Base-by-base conservation (phyloP, 352 stramenopile species). In the Phytophthora uliginosa region DNA sequence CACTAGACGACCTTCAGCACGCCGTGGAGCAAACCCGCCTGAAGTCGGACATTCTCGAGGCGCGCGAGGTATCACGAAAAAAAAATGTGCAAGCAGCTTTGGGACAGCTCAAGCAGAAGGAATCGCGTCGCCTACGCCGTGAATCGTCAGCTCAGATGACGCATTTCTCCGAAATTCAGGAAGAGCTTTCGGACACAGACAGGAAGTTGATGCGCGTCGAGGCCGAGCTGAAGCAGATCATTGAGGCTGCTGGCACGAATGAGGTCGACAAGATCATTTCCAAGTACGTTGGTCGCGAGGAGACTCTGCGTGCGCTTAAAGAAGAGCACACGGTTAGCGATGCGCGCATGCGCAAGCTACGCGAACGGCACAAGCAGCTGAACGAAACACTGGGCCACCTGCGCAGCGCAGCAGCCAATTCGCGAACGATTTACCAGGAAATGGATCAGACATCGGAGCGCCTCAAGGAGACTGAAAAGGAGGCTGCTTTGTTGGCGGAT, bases 381-480 rank as follows among this genome's bases (percentile, higher is more conserved):
- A 88, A 93, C 59, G 86, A 94, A 55, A 79, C 83, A 13, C 68
- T 95, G 12, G 72, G 77, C 31, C 81, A 85, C 1, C 69, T 94
- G 61, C 86, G 88, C 26, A 81, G 84, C 31, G 84, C 86, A 10
- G 88, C 88, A 22, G 84, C 91, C 65, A 95, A 94, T 61, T 89
- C 88, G n/a, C 88, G 86, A 42, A 93, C 85, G 17, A 90, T 93
- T 51, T 95, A 95, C 72, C 88, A 95, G 54, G 88, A 94, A 58
- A 94, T 95, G 88, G 88, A 95, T 63, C 81, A 93, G 36, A 94
- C 88, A 3, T 87, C 85, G 7, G 88, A 95, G 59, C 81, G 86
- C 0, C 78, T 95, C n/a, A 95, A 95, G 31, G 88, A 95, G 28
- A 93, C 92, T 42, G 88, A 94, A 53, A 95, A 95, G 57, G 88